Conservation (phyloP, 1,139 yeast genomes). For the Debaryomycetaceae sp. region DNA sequence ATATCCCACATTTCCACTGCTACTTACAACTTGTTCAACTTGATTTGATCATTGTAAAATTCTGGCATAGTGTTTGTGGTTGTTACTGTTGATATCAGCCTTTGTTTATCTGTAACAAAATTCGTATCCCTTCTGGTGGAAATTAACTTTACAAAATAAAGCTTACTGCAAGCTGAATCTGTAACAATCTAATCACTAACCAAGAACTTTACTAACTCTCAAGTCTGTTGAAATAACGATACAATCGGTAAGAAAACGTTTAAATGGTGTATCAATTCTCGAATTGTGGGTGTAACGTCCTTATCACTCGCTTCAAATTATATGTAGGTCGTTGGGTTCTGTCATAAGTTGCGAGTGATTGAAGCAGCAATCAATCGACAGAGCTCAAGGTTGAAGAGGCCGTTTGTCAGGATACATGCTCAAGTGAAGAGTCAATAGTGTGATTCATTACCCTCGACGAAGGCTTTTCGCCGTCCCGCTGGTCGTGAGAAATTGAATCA, state of each 20-base stretch:
- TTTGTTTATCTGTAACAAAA: not conserved
- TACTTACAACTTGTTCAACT: conserved; percentile 17
- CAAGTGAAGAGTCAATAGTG: no score
- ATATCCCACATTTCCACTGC: not conserved
- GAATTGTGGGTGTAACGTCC: not conserved
- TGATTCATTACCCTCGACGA: no score
- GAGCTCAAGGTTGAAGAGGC: no score
- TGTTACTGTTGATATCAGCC: not conserved
- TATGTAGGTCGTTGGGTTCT: not conserved
- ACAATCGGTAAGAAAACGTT: not conserved
- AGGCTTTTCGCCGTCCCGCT: no score
- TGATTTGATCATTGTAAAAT: conserved; percentile 14
- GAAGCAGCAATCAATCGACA: no score
- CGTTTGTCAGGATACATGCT: no score
- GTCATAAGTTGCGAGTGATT: no score
- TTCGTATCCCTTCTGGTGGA: not conserved
- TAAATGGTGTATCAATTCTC: not conserved
- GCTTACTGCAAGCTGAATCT: not conserved
- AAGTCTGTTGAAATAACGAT: not conserved
- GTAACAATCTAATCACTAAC: not conserved
- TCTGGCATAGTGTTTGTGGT: conserved; percentile 8
- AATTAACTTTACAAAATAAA: no score
- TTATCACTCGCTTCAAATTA: not conserved
- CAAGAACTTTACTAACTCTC: not conserved
- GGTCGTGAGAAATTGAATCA: no score